These are phyloP conservation scores for Pseudogymnoascus sp. DNA, from an alignment of 2,329 filamentous ascomycete species.

Conservation along the genomic window DNA sequence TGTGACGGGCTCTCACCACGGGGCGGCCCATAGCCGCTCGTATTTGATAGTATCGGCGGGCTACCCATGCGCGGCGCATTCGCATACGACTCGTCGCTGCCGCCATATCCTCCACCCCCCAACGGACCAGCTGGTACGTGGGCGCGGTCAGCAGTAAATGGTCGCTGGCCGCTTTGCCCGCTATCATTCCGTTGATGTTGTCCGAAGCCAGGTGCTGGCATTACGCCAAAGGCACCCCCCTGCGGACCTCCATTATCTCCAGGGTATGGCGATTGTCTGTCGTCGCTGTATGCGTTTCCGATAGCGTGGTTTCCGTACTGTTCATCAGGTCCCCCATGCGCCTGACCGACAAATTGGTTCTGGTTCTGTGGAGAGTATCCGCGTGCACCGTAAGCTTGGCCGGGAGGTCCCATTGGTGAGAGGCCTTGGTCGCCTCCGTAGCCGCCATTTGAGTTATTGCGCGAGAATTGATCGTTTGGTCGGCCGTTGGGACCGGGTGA, in stretches of 20 bases:
- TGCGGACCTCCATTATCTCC: background rate
- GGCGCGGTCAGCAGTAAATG: background rate
- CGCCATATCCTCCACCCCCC: background rate
- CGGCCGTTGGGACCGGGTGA: constrained; percentile 21
- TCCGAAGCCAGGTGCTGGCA: background rate
- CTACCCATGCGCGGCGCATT: background rate
- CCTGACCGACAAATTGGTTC: background rate
- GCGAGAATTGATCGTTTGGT: background rate
- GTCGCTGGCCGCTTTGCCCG: background rate
- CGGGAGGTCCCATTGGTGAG: background rate
- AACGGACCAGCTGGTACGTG: background rate
- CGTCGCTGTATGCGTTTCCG: background rate
- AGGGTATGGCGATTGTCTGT: background rate
- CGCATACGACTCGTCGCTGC: background rate
- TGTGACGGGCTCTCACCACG: background rate
- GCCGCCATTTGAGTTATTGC: background rate
- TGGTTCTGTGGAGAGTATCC: background rate
- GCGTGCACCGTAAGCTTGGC: background rate
- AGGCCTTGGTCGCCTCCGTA: background rate
- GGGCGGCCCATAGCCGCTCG: background rate
- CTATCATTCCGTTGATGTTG: background rate
- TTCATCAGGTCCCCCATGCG: background rate
- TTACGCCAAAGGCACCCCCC: background rate
- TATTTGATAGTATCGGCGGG: background rate
- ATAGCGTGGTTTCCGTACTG: background rate